Evolutionary conservation across 768 basidiomycete genomes (phyloP), one percentile per base, ranked within the genome.

Genomic region (Astraeus odoratus): DNA sequence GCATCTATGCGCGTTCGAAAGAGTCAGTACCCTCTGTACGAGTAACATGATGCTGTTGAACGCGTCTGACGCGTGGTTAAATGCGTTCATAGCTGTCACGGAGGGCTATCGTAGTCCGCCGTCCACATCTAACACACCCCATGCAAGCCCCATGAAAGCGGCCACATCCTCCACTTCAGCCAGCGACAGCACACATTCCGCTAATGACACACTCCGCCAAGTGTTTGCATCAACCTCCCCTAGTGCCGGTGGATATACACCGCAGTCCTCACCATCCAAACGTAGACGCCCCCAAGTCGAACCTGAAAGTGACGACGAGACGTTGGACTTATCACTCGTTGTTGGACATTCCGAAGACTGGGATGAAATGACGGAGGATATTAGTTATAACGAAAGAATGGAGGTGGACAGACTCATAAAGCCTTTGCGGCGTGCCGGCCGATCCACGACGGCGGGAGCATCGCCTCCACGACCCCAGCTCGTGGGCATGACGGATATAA

Each of bases 1-100:
- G 63, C 80, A 23, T 77, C 76, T 41, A 65, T 77, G 52, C 78
- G 81, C 50, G 73, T 73, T 38, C 64, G 83, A 57, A 80, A 81
- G 64, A 72, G 83, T 85, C 59, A 57, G 74, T 61, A 39, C 52
- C 48, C 40, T 43, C 22, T 44, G 40, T 52, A 42, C 30, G 39
- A 33, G 18, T 33, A 36, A 22, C 22, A 43, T 34, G 45, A 12
- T 49, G 44, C 49, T 54, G 49, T 46, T 50, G 45, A 42, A 59
- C 62, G 52, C 58, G 54, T 62, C 57, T 56, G 41, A 60, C 57
- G 48, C 60, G 55, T 42, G 51, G 44, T 51, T 31, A 48, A 44
- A 55, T 57, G 51, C 51, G 47, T 56, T 43, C 52, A 19, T 51
- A 84, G 81, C 67, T 57, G 82, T 84, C 40, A 67, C 66, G 18